These are phyloP conservation scores for Chimonanthus praecox DNA, from an alignment of 164 flowering plant genomes.

Conservation along the genomic window DNA sequence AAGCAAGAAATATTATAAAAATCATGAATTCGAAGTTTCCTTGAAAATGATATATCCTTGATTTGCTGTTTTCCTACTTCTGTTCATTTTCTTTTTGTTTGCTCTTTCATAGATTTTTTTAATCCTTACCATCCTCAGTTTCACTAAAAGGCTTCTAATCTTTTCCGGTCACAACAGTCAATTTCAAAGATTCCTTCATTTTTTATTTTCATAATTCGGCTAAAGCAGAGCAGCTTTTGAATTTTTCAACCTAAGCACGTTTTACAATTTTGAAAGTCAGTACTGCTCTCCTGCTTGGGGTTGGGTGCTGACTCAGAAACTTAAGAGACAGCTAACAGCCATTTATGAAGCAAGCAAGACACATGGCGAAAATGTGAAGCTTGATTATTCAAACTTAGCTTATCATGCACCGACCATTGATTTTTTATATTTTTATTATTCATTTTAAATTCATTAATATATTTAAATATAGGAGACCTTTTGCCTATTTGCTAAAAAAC, in stretches of 20 bases:
- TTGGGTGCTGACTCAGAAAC: too few species aligned
- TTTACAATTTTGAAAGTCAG: background rate
- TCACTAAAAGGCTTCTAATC: background rate
- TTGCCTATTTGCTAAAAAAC: too few species aligned
- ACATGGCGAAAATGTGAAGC: too few species aligned
- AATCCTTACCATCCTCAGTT: background rate
- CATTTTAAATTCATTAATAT: too few species aligned
- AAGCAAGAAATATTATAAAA: background rate
- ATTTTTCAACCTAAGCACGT: background rate
- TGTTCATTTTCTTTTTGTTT: background rate
- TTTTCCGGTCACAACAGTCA: background rate
- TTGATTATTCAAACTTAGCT: too few species aligned
- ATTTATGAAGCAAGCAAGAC: too few species aligned
- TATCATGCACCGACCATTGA: too few species aligned
- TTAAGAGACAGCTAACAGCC: too few species aligned
- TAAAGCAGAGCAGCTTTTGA: background rate
- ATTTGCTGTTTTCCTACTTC: background rate
- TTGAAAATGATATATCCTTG: slow-evolving; percentile 2
- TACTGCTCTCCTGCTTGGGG: too few species aligned
- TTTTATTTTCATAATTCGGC: background rate
- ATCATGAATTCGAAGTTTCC: background rate
- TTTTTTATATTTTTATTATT: too few species aligned
- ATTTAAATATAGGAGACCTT: too few species aligned
- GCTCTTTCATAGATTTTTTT: background rate
- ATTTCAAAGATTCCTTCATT: slow-evolving; percentile 3